Evolutionary conservation across 192 early-diverging fungal genomes (phyloP), one percentile per base, ranked within the genome.

Genomic region (Gonapodya sp.): DNA sequence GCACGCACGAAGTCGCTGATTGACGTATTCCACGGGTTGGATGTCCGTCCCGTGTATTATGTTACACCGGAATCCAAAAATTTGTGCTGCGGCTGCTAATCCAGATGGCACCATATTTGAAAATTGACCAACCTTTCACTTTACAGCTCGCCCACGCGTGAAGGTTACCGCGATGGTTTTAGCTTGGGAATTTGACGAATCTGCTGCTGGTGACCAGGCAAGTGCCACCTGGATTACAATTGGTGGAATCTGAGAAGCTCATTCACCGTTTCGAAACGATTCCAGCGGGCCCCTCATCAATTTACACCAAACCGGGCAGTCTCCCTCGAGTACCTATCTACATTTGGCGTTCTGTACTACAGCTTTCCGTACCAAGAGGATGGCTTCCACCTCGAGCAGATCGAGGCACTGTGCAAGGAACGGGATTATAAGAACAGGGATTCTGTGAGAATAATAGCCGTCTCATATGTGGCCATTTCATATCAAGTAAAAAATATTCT

Each of bases 341-440:
- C 79, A 1, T 73, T 96, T 18, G 94, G 96, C 36, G 94, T 99
- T 1, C 81, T 92, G 31, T 94, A 97, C 84, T 91, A 88, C 87
- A 16, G 24, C 24, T 64, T 64, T 24, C 46, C 46, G 8, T 24
- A 64, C 24, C 83, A 36, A 34, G 86, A 96, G 32, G 83, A 88
- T 14, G 86, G 83, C 32, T 83, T 85, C 2, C 81, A 85, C 82
- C 36, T 91, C 75, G 87, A 90, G 30, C 82, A 91, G 73, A 84
- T 97, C 72, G 87, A 97, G 34, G 80, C 82, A 0, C 87, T 98
- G 35, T 92, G 91, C 83, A 73, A 79, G 32, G 93, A 95, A 81
- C 87, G 97, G 75, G 82, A 85, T 30, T 98, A 98, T 89, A 95
- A 95, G 88, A 97, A 96, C 91, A 87, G 94, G 34, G 97, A 98